Evolutionary conservation across 139 green algal species (phyloP).

Genomic region (Tetradesmus lagerheimii): DNA sequence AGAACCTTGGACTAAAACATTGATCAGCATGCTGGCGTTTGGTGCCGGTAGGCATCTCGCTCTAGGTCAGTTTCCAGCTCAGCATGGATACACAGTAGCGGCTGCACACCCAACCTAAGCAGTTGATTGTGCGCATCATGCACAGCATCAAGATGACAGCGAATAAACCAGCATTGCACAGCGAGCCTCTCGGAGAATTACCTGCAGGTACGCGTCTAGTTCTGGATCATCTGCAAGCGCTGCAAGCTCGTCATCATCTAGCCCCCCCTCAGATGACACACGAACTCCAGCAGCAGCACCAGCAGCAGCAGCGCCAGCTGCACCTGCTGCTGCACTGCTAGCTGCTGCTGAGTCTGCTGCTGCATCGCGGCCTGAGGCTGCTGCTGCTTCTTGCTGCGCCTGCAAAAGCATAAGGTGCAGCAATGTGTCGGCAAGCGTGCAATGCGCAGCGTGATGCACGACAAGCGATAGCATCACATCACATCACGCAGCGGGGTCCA

Average conservation of each 20-base stretch:
- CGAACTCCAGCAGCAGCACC: not conserved
- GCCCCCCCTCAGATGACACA: not conserved
- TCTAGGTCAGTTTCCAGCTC: not conserved
- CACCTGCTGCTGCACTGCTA: not conserved
- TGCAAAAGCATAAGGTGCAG: not conserved
- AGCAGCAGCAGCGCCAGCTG: not conserved
- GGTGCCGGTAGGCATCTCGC: not conserved
- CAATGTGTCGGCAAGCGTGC: not conserved
- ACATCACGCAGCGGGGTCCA: no score
- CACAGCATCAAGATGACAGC: no score
- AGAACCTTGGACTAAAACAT: no score
- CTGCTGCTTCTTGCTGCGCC: not conserved
- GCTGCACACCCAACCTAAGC: no score
- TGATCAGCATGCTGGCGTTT: no score
- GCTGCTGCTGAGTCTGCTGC: not conserved
- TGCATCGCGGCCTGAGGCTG: not conserved
- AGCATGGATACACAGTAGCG: no score
- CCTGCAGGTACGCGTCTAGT: constrained; percentile 73
- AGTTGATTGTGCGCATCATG: no score
- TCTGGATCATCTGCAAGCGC: constrained; percentile 68
- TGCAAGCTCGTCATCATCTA: constrained; percentile 28
- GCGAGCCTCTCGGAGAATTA: not conserved
- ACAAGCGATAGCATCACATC: no score
- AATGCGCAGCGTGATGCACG: not conserved
- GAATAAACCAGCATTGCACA: no score